Percentiles rank a stretch among this genome's conserved stretches.
These are phyloP conservation scores for Zalaria sp. DNA, from an alignment of 2,329 filamentous ascomycete species.

Conservation along the genomic window DNA sequence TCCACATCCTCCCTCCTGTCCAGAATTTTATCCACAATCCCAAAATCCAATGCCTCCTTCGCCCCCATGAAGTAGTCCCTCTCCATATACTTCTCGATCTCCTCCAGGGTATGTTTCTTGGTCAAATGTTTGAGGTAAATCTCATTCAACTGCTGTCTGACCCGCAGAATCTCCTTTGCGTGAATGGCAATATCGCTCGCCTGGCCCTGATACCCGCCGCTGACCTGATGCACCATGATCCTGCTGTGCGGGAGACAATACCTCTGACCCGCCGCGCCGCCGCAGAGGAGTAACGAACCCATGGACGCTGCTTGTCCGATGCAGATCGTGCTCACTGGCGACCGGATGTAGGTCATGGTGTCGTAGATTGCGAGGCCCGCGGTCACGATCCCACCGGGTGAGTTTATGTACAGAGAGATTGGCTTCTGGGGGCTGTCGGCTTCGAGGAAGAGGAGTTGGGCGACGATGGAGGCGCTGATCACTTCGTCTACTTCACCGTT, in stretches of 20 bases:
- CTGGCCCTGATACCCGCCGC: conserved; percentile 56
- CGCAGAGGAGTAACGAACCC: conserved; percentile 78
- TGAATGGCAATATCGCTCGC: conserved; percentile 86
- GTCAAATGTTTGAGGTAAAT: conserved; percentile 85
- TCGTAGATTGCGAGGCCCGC: conserved; percentile 86
- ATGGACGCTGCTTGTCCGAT: conserved; percentile 90
- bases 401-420: conserved; percentile 97
- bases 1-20: conserved; percentile 39
- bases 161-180: conserved; percentile 85
- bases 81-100: conserved; percentile 93
- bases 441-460: conserved; percentile 94
- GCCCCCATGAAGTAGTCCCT: conserved; percentile 88
- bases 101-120: conserved; percentile 54
- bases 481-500: conserved; percentile 85
- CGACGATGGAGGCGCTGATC: conserved; percentile 84
- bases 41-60: conserved; percentile 74
- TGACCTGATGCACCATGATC: conserved; percentile 95
- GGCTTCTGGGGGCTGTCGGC: conserved; percentile 89
- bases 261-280: conserved; percentile 70
- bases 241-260: conserved; percentile 86
- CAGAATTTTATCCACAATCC: conserved; percentile 84
- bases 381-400: conserved; percentile 81
- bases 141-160: conserved; percentile 72
- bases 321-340: conserved; percentile 87
- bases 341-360: conserved; percentile 93